Conservation (phyloP, 257 asterid species). For the Plantago elongata region DNA sequence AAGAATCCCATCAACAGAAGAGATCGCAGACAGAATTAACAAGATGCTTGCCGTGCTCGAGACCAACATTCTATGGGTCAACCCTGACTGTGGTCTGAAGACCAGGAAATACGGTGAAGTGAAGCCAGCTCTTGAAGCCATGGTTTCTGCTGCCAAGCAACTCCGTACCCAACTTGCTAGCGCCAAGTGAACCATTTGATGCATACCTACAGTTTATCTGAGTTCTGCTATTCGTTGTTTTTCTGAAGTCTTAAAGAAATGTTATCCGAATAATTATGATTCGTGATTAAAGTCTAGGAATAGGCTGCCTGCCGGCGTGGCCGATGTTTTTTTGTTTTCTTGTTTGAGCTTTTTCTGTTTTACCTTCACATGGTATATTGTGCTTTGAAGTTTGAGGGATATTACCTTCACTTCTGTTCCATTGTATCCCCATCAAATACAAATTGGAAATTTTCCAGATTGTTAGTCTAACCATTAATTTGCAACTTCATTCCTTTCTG, state of each 20-base stretch:
- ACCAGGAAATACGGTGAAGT: slow-evolving; percentile 73
- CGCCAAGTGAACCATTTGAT: slow-evolving; percentile 37
- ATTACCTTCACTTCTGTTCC: too few relatives aligned
- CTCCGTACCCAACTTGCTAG: slow-evolving; percentile 65
- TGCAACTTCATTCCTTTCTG: background rate
- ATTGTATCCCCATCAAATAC: background rate
- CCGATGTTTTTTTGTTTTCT: slow-evolving; percentile 14
- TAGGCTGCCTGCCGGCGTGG: slow-evolving; percentile 23
- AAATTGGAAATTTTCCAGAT: background rate
- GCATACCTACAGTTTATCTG: background rate
- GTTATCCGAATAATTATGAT: slow-evolving; percentile 22
- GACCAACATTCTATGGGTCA: slow-evolving; percentile 71
- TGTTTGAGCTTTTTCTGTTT: slow-evolving; percentile 2
- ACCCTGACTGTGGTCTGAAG: slow-evolving; percentile 82
- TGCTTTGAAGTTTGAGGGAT: background rate
- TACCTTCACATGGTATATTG: background rate
- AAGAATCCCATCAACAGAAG: slow-evolving; percentile 67
- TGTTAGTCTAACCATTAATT: too few relatives aligned
- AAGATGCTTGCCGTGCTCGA: slow-evolving; percentile 84
- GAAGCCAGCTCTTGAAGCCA: slow-evolving; percentile 60
- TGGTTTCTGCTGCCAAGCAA: slow-evolving; percentile 62
- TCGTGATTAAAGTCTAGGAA: slow-evolving; percentile 17
- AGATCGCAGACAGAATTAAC: slow-evolving; percentile 61
- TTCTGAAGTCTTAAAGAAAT: slow-evolving; percentile 14
- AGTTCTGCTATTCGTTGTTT: background rate